Percentiles rank a stretch among this genome's conserved stretches.
Conservation (phyloP, 208 protist genomes). For the Leishmania major region DNA sequence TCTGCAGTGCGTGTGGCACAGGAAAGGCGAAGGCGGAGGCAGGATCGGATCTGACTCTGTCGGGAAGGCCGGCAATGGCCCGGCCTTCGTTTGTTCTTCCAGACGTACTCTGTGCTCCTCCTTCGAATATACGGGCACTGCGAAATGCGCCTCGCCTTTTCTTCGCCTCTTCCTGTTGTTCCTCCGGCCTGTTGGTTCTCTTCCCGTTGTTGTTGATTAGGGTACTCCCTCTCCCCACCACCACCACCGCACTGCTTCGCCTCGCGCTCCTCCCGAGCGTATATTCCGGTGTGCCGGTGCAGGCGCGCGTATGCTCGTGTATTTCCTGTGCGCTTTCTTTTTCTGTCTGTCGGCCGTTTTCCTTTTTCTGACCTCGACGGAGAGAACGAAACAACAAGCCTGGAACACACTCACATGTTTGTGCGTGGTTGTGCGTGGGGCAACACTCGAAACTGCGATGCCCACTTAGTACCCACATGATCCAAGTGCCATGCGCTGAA, state of each 20-base stretch:
- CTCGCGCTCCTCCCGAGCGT: background rate
- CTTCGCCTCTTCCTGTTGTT: background rate
- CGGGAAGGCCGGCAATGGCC: background rate
- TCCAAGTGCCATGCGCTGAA: background rate
- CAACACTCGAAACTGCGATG: too few relatives aligned
- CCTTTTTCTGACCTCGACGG: background rate
- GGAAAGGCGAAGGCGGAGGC: background rate
- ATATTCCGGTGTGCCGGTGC: background rate
- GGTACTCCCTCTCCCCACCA: background rate
- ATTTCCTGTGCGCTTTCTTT: background rate
- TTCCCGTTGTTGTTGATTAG: background rate
- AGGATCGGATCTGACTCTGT: background rate
- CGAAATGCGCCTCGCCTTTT: background rate
- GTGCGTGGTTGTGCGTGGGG: too few relatives aligned
- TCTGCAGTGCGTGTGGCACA: background rate
- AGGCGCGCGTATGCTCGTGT: background rate
- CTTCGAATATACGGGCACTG: background rate
- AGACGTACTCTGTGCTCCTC: too few relatives aligned
- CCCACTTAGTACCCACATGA: background rate
- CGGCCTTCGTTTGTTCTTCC: background rate
- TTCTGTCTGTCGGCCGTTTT: background rate
- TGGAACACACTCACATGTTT: background rate
- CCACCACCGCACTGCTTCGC: background rate
- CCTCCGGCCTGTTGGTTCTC: background rate
- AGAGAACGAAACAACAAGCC: background rate